Evolutionary conservation across 208 protist genomes (phyloP).

Genomic region (Endotrypanum monterogeii): DNA sequence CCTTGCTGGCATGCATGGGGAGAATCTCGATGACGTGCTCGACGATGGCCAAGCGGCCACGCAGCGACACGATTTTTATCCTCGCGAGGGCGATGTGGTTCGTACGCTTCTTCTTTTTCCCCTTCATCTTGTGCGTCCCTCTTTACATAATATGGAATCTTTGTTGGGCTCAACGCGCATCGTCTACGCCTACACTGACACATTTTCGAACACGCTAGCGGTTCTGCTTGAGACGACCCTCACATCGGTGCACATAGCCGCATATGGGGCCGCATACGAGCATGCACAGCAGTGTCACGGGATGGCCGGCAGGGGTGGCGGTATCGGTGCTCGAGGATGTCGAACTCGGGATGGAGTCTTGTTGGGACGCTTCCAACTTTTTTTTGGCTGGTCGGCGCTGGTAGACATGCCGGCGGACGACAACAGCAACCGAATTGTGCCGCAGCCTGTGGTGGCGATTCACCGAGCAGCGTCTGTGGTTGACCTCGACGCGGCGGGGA

Average conservation of each 20-base stretch:
- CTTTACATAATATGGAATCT: slow-evolving; percentile 65
- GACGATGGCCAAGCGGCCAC: background rate
- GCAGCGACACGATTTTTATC: slow-evolving; percentile 3
- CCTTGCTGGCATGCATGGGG: slow-evolving; percentile 3
- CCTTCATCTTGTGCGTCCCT: slow-evolving; percentile 69
- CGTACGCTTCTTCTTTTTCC: slow-evolving; percentile 67
- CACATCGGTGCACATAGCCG: slow-evolving; percentile 43
- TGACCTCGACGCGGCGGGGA: background rate
- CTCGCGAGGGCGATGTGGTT: slow-evolving; percentile 53
- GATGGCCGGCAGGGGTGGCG: background rate
- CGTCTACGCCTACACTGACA: slow-evolving; percentile 59
- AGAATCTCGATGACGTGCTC: background rate
- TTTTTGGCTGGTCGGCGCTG: slow-evolving; percentile 66
- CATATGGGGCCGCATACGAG: slow-evolving; percentile 30
- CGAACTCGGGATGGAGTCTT: slow-evolving; percentile 29
- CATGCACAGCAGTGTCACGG: slow-evolving; percentile 18
- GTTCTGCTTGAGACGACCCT: slow-evolving; percentile 55
- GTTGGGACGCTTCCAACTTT: slow-evolving; percentile 54
- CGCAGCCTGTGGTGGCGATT: slow-evolving; percentile 59
- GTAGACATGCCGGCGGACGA: slow-evolving; percentile 70
- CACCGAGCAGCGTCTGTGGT: slow-evolving; percentile 1
- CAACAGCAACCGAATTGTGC: slow-evolving; percentile 72
- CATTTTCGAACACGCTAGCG: slow-evolving; percentile 61
- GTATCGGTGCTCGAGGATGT: background rate
- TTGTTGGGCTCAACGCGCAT: slow-evolving; percentile 37